phyloP scores from a whole-genome alignment of 495 filamentous ascomycete genomes.

The Eremomyces bilateralis region DNA sequence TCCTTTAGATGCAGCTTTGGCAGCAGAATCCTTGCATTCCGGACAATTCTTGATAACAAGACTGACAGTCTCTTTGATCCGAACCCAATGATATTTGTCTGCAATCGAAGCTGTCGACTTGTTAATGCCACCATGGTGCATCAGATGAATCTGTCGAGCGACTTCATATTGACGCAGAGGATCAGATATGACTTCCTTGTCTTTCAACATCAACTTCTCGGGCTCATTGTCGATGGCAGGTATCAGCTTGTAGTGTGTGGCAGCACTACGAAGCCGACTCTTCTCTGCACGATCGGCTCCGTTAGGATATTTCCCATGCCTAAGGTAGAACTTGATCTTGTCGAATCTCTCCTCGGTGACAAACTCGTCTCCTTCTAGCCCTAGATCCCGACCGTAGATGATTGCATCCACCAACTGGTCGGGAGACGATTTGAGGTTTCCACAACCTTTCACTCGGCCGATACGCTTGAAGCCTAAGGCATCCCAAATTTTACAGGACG shows the following conservation, averaged over 20 bases:
- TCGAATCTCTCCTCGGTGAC: slow-evolving; percentile 94
- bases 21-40: slow-evolving; percentile 81
- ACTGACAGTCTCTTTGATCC: slow-evolving; percentile 94
- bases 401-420: slow-evolving; percentile 79
- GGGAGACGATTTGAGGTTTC: slow-evolving; percentile 62
- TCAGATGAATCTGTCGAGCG: slow-evolving; percentile 48
- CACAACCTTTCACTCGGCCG: slow-evolving; percentile 71
- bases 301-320: slow-evolving; percentile 78
- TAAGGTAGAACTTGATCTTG: slow-evolving; percentile 94
- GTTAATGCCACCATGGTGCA: slow-evolving; percentile 82
- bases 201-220: slow-evolving; percentile 84
- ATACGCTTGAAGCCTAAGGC: slow-evolving; percentile 95
- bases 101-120: slow-evolving; percentile 91
- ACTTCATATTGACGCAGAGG: slow-evolving; percentile 84
- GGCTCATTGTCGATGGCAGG: slow-evolving; percentile 27
- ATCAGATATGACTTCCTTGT: slow-evolving; percentile 90
- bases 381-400: slow-evolving; percentile 82
- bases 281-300: slow-evolving; percentile 92
- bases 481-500: slow-evolving; percentile 91
- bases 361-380: slow-evolving; percentile 59
- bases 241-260: slow-evolving; percentile 83
- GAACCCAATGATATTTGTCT: slow-evolving; percentile 91
- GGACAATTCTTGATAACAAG: slow-evolving; percentile 81
- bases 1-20: too few species aligned
- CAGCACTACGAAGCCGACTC: slow-evolving; percentile 74